Base-by-base conservation (phyloP, 129 eudicot species). In the Heracleum sosnowskyi region DNA sequence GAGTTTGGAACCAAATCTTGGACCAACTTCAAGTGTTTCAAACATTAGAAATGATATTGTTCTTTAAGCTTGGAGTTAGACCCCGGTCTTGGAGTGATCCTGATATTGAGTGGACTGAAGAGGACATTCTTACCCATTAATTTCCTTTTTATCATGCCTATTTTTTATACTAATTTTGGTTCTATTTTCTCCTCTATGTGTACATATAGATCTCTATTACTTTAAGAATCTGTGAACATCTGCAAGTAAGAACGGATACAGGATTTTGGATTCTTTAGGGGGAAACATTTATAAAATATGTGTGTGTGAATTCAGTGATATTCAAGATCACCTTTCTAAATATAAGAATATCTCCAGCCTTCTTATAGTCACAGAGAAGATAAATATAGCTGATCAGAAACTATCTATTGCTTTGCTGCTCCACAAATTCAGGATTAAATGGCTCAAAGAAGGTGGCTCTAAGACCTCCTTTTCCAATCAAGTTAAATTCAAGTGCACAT, bases 1-100 rank as follows among this genome's bases (percentile, higher is more conserved):
- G 98, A 47, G 79, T 84, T 44, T 94, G 98, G 98, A 91, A 94
- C 28, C 78, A 80, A 69, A 24, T 83, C 31, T 82, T 94, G 96
- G 98, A 94, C 74, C 81, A 82, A 20, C 72, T 82, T 55, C 90
- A 73, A 77, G 90, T 94, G 45, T 94, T 94, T 83, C 92, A 86
- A 86, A 88, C 82, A n/a, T 44, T 94, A 60, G 98, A 94, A 70
- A 90, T 91, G 97, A 70, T 87, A 40, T 39, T 94, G 49, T 94
- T 86, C 73, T 91, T 94, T 57, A 85, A 85, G 87, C 77, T 88
- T 37, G 97, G 98, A 44, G 83, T 94, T 35, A 71, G 90, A 79
- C 97, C 98, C 15, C 79, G 97, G 46, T 91, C 96, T 15, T 94
- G 98, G 97, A 84, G 84, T 74, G 98, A 94, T 34, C 97, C 96